Percentiles rank a stretch among this genome's conserved stretches.
These are phyloP conservation scores for Lepidium sativum DNA, from an alignment of 345 rosid genomes.

Conservation along the genomic window DNA sequence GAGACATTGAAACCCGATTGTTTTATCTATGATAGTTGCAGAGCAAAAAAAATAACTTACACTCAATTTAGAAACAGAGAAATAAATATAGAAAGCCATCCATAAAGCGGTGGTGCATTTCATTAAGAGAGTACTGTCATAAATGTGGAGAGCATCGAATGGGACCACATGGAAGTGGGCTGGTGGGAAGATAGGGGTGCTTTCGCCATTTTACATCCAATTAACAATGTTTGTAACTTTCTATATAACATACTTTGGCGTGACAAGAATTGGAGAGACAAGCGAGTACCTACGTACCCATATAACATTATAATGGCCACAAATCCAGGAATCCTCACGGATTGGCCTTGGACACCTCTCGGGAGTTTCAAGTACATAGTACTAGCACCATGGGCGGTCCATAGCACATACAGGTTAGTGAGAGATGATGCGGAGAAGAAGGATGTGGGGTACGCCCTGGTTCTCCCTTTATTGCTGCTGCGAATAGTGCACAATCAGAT, in stretches of 20 bases:
- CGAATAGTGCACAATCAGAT: slow-evolving; percentile 55
- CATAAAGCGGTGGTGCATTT: background rate
- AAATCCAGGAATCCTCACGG: slow-evolving; percentile 47
- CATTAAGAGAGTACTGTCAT: background rate
- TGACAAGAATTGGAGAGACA: slow-evolving; percentile 4
- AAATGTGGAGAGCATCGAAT: slow-evolving; percentile 10
- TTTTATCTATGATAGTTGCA: too few relatives aligned
- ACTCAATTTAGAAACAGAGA: background rate
- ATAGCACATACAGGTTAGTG: slow-evolving; percentile 32
- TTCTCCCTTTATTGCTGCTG: slow-evolving; percentile 32
- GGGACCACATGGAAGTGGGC: slow-evolving; percentile 9
- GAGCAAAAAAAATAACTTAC: background rate
- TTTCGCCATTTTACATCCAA: background rate
- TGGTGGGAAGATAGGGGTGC: slow-evolving; percentile 26
- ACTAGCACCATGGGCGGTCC: slow-evolving; percentile 51
- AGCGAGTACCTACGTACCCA: background rate
- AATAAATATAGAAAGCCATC: background rate
- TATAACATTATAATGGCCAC: slow-evolving; percentile 38
- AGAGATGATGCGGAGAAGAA: slow-evolving; percentile 21
- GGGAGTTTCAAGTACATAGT: slow-evolving; percentile 48
- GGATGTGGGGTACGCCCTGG: slow-evolving; percentile 30
- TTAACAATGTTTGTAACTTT: background rate
- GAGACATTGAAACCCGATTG: too few relatives aligned
- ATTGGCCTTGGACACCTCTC: slow-evolving; percentile 52
- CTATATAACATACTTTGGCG: slow-evolving; percentile 1